Base-by-base conservation (phyloP, 2,329 filamentous ascomycete genomes). In the Gnomoniopsis smithogilvyi region DNA sequence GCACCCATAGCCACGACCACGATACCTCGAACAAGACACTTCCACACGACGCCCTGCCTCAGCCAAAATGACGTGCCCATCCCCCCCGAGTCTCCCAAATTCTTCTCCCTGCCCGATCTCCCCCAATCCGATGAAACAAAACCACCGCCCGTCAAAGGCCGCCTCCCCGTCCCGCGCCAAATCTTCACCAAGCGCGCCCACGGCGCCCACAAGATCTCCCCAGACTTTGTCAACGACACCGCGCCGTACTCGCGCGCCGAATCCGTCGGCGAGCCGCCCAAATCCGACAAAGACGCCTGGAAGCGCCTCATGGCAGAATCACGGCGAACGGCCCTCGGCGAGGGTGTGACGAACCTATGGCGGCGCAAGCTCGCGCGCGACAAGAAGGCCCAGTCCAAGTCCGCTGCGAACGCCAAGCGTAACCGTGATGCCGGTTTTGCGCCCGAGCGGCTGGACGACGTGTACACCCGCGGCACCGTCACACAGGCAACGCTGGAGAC, bases 1-100 rank as follows among this genome's bases (percentile, higher is more conserved):
- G 33, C 38, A 48, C 22, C 41, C 59, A 11, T 7, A 14, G 6
- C 54, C n/a, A 19, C 51, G 47, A 26, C 48, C 26, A 45, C 46
- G 49, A 43, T 38, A 51, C 55, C 41, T 19, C 8, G 41, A 6
- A n/a, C 41, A 45, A n/a, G 52, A 19, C 33, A 19, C 36, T 69
- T 70, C 61, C 67, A 62, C 70, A 64, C 62, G 62, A 58, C 63
- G 66, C 60, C 61, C 66, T 24, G 64, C 70, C 54, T 64, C 71
- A 64, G 59, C 41, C n/a, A 45, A 6, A n/a, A 45, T 75, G 56
- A 62, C 22, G 57, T 83, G 82, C 68, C 75, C 76, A 63, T 93
- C 64, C 88, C 89, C 19, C 94, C 95, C 51, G 91, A 97, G 72
- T 96, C 92, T 38, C 94, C 95, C 50, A 83, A 84, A 64, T 98